phyloP scores from a whole-genome alignment of 345 rosid genomes.

The Murraya paniculata region DNA sequence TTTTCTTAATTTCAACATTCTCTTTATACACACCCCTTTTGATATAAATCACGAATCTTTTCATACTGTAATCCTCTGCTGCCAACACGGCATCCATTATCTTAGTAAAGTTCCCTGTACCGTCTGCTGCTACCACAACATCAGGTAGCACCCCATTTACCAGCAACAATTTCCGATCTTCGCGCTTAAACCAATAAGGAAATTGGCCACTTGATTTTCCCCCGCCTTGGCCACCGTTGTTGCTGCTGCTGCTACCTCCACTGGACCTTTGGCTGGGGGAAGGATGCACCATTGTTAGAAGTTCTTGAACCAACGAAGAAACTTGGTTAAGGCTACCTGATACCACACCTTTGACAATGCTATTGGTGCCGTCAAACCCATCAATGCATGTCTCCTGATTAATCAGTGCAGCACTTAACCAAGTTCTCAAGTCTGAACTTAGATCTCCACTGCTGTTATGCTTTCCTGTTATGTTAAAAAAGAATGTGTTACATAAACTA shows the following conservation, averaged over 20 bases:
- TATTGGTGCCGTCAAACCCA: constrained; percentile 62
- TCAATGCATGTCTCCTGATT: constrained; percentile 83
- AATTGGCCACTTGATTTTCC: constrained; percentile 21
- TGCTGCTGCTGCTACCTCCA: background rate
- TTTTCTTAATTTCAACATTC: constrained; percentile 73
- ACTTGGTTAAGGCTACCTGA: constrained; percentile 53
- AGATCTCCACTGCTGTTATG: constrained; percentile 65
- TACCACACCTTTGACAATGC: constrained; percentile 46
- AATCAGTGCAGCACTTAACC: constrained; percentile 77
- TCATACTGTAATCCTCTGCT: constrained; percentile 55
- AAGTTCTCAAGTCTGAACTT: constrained; percentile 65
- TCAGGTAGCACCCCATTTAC: constrained; percentile 39
- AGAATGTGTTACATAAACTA: background rate
- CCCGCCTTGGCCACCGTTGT: background rate
- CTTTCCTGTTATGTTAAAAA: constrained; percentile 39
- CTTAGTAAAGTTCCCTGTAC: constrained; percentile 62
- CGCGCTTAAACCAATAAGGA: constrained; percentile 60
- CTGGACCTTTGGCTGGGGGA: constrained; percentile 21
- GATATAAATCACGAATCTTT: constrained; percentile 52
- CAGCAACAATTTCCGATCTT: constrained; percentile 50
- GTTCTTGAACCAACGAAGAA: constrained; percentile 40
- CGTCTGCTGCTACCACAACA: constrained; percentile 69
- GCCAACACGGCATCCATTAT: constrained; percentile 63
- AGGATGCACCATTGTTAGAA: constrained; percentile 56
- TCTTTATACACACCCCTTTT: constrained; percentile 70